Percentiles rank a stretch among this genome's conserved stretches.
Conservation (phyloP, 2,329 filamentous ascomycete species). For the Aspergillus persii region DNA sequence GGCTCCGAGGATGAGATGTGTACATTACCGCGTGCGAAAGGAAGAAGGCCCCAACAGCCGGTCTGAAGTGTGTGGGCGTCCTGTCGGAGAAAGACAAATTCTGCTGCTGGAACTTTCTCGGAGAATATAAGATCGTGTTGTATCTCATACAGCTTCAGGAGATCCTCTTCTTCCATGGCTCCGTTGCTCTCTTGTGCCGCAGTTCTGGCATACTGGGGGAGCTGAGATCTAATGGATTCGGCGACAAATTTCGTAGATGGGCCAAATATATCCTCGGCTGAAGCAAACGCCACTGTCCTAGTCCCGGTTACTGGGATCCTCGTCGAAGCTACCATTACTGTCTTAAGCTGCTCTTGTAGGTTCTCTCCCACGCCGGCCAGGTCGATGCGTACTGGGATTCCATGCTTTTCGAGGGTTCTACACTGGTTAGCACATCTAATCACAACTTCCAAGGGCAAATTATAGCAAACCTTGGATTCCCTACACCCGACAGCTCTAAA, state of each 20-base stretch:
- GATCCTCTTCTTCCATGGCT: conserved; percentile 14
- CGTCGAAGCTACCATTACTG: conserved; percentile 8
- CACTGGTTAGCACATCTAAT: neutral
- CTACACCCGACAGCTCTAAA: conserved; percentile 61
- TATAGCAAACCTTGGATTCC: conserved; percentile 33
- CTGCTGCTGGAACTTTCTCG: conserved; percentile 24
- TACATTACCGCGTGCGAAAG: conserved; percentile 31
- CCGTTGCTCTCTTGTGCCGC: conserved; percentile 15
- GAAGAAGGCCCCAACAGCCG: conserved; percentile 28
- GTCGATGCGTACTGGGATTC: conserved; percentile 26
- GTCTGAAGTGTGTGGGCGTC: conserved; percentile 12
- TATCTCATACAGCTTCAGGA: conserved; percentile 25
- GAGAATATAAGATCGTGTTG: conserved; percentile 31
- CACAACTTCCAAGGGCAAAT: neutral
- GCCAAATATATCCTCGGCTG: conserved; percentile 23
- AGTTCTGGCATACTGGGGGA: conserved; percentile 16
- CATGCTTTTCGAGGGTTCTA: conserved; percentile 26
- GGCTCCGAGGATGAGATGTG: conserved; percentile 30
- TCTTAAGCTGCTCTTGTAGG: conserved; percentile 46
- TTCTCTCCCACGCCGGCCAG: conserved; percentile 48
- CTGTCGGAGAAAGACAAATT: conserved; percentile 21
- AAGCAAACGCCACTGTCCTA: conserved; percentile 21
- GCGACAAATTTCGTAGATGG: conserved; percentile 18
- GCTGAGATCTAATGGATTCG: neutral
- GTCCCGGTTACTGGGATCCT: conserved; percentile 13